Evolutionary conservation across 2,329 filamentous ascomycete species (phyloP).

Genomic region (Ustulina deusta): DNA sequence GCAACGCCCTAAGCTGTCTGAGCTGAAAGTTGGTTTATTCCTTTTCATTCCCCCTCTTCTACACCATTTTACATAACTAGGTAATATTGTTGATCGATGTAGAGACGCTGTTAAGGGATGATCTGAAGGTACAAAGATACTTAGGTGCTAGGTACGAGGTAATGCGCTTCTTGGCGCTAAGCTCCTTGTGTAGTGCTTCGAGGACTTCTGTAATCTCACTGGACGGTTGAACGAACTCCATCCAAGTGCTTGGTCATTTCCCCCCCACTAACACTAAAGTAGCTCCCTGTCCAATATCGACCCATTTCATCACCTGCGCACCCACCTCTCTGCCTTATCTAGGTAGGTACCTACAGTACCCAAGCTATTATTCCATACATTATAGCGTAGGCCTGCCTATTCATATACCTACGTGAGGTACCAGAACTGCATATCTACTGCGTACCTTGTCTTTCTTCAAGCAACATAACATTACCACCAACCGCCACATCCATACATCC

Average conservation of each 20-base stretch:
- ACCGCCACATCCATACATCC: slow-evolving; percentile 4
- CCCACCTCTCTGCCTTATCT: slow-evolving; percentile 14
- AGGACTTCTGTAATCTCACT: slow-evolving; percentile 20
- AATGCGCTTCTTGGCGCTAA: slow-evolving; percentile 22
- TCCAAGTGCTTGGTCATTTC: slow-evolving; percentile 20
- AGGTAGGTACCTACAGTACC: slow-evolving; percentile 15
- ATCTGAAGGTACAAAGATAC: neutral
- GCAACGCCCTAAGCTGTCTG: slow-evolving; percentile 7
- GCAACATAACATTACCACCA: slow-evolving; percentile 6
- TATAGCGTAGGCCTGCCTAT: slow-evolving; percentile 1
- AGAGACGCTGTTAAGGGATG: neutral
- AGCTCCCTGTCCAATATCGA: slow-evolving; percentile 29
- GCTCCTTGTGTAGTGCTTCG: slow-evolving; percentile 18
- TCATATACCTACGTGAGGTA: neutral
- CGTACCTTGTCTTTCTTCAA: neutral
- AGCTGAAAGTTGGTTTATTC: neutral
- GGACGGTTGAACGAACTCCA: slow-evolving; percentile 25
- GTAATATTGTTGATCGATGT: neutral
- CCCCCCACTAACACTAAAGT: slow-evolving; percentile 29
- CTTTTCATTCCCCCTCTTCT: slow-evolving; percentile 2
- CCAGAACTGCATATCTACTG: neutral
- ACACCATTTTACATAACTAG: neutral
- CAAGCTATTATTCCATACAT: neutral
- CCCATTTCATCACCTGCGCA: slow-evolving; percentile 24
- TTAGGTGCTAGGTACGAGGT: neutral